phyloP scores from a whole-genome alignment of 106 monocot species.

The Iris macrosiphon region DNA sequence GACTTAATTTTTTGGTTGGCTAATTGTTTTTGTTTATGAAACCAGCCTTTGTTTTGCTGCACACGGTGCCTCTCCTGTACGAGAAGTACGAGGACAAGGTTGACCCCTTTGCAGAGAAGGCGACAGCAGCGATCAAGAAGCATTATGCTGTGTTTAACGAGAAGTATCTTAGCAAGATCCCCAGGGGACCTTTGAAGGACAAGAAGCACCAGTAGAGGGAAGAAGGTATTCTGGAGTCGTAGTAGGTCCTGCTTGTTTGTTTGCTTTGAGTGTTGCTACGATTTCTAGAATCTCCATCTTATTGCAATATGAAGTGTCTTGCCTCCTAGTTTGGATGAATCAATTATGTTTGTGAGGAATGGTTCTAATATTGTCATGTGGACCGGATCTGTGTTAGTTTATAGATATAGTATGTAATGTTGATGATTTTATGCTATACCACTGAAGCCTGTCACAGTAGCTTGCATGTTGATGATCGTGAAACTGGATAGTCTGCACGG shows the following conservation, averaged over 20 bases:
- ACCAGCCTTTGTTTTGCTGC: slow-evolving; percentile 39
- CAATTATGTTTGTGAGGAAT: not conserved
- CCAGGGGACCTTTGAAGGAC: slow-evolving; percentile 34
- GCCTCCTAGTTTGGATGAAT: not conserved
- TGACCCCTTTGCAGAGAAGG: slow-evolving; percentile 41
- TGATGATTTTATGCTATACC: too few species aligned
- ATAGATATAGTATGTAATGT: too few species aligned
- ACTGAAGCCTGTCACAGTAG: too few species aligned
- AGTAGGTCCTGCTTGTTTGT: not conserved
- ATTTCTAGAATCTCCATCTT: not conserved
- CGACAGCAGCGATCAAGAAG: slow-evolving; percentile 34
- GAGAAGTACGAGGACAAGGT: slow-evolving; percentile 50
- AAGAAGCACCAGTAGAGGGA: slow-evolving; percentile 29
- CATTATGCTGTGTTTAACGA: slow-evolving; percentile 38
- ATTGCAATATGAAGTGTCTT: not conserved
- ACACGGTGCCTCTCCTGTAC: slow-evolving; percentile 44
- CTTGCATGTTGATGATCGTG: too few species aligned
- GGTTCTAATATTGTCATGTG: slow-evolving; percentile 4
- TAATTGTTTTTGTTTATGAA: not conserved
- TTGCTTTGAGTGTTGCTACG: not conserved
- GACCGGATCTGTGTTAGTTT: too few species aligned
- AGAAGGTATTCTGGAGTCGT: slow-evolving; percentile 5
- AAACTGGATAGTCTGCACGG: too few species aligned
- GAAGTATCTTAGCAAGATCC: slow-evolving; percentile 41
- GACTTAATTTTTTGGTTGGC: not conserved